Percentiles rank a stretch among this genome's conserved stretches.
These are phyloP conservation scores for Viscum album DNA, from an alignment of 177 flowering plant genomes.

Conservation along the genomic window DNA sequence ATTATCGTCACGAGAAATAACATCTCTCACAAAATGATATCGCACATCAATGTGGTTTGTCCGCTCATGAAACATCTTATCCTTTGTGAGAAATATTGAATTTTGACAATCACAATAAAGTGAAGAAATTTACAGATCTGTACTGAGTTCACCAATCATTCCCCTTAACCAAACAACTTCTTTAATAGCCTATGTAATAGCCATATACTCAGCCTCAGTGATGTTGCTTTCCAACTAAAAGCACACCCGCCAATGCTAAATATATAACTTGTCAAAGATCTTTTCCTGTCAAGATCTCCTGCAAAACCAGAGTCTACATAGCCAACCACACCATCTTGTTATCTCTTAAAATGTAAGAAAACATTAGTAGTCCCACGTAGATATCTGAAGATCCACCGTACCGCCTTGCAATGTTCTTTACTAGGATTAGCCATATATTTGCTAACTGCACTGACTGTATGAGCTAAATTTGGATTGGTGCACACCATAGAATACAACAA, in stretches of 20 bases:
- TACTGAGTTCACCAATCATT: not conserved
- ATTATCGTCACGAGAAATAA: constrained; percentile 3
- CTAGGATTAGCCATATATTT: not conserved
- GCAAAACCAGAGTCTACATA: not conserved
- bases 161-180: not conserved
- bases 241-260: not conserved
- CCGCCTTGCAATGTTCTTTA: not conserved
- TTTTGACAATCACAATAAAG: not conserved
- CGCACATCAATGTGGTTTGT: not conserved
- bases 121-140: not conserved
- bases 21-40: not conserved
- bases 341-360: constrained; percentile 1
- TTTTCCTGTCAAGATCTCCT: too few relatives aligned
- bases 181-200: not conserved
- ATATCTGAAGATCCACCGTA: not conserved
- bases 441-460: not conserved
- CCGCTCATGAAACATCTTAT: not conserved
- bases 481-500: constrained; percentile 18
- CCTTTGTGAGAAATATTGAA: not conserved
- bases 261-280: not conserved
- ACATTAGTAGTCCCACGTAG: not conserved
- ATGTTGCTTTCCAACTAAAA: constrained; percentile 3
- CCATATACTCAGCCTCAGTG: not conserved
- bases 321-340: not conserved
- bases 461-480: constrained; percentile 10